Conservation (phyloP, 805 yeast species). For the Barnettozyma botsteinii region DNA sequence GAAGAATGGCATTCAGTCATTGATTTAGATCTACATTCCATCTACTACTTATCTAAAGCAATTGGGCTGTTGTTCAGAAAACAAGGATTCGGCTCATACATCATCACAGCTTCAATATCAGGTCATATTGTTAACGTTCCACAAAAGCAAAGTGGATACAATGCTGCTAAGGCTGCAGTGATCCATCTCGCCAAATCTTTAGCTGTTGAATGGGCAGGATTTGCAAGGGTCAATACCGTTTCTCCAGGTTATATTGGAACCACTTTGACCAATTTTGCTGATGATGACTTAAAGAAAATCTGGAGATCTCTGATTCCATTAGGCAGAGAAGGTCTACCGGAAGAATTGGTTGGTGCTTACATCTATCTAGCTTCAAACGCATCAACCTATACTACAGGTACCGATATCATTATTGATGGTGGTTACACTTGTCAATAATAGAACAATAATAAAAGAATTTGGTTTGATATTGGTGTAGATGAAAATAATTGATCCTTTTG, state of each 20-base stretch:
- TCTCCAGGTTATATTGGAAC: slow-evolving; percentile 84
- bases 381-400: slow-evolving; percentile 70
- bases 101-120: slow-evolving; percentile 86
- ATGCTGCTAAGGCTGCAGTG: slow-evolving; percentile 83
- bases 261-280: slow-evolving; percentile 50
- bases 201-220: slow-evolving; percentile 83
- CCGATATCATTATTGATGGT: slow-evolving; percentile 76
- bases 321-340: slow-evolving; percentile 71
- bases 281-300: slow-evolving; percentile 35
- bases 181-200: slow-evolving; percentile 69
- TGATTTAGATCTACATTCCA: slow-evolving; percentile 72
- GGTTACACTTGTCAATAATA: slow-evolving; percentile 42
- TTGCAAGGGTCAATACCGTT: slow-evolving; percentile 79
- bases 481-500: too few relatives aligned
- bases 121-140: slow-evolving; percentile 86
- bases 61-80: slow-evolving; percentile 68
- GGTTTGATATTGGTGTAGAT: neutral
- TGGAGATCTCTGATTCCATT: slow-evolving; percentile 55
- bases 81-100: slow-evolving; percentile 73
- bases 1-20: slow-evolving; percentile 67
- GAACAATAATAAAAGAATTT: neutral
- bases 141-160: slow-evolving; percentile 80
- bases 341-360: slow-evolving; percentile 76
- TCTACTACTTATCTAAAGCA: slow-evolving; percentile 72
- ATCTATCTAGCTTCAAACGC: slow-evolving; percentile 78